Evolutionary conservation across 192 early-diverging fungal species (phyloP).

Genomic region (Podila epigama): DNA sequence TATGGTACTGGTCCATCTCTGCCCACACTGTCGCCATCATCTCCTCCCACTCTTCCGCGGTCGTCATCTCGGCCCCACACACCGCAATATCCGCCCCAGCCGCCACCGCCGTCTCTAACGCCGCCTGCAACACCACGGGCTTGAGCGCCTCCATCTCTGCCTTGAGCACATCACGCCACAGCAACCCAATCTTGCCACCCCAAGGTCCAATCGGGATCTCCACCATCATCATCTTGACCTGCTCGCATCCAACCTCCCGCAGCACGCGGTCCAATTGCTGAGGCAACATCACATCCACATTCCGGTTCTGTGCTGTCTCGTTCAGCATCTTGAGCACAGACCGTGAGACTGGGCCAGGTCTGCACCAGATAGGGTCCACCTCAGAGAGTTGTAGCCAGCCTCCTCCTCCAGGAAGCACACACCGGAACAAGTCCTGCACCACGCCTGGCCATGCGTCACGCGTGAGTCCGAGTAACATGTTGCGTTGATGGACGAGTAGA

Average conservation of each 20-base stretch:
- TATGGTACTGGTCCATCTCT: constrained; percentile 46
- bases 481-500: constrained; percentile 35
- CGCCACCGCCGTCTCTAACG: constrained; percentile 28
- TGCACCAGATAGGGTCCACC: constrained; percentile 40
- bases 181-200: constrained; percentile 42
- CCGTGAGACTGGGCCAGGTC: constrained; percentile 30
- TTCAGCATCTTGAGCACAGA: constrained; percentile 42
- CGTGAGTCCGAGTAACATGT: constrained; percentile 35
- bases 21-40: constrained; percentile 45
- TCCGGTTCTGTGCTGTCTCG: constrained; percentile 42
- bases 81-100: constrained; percentile 33
- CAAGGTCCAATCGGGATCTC: constrained; percentile 48
- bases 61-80: constrained; percentile 48
- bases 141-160: constrained; percentile 47
- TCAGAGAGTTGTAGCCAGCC: constrained; percentile 45
- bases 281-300: constrained; percentile 38
- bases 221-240: constrained; percentile 49
- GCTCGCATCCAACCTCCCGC: constrained; percentile 34
- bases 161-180: constrained; percentile 42
- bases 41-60: constrained; percentile 46
- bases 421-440: constrained; percentile 36
- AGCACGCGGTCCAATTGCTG: constrained; percentile 30
- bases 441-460: constrained; percentile 46
- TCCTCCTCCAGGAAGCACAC: constrained; percentile 21
- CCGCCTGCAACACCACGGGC: constrained; percentile 35